phyloP scores from a whole-genome alignment of 345 rosid species.

The Lenwebbia sp. region DNA sequence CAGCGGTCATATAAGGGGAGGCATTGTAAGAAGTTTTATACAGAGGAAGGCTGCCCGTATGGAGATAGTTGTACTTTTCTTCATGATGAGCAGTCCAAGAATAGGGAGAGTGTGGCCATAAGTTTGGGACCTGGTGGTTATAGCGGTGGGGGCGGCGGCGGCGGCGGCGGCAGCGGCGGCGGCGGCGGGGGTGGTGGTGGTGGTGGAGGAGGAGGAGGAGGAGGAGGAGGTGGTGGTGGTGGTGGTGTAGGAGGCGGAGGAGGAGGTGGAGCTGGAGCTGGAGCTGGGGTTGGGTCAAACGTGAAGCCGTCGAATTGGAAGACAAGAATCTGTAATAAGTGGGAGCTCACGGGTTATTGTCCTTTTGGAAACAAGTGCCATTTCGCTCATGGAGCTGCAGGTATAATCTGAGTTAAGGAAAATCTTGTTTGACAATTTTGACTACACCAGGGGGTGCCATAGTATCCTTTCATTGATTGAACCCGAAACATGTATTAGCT shows the following conservation, averaged over 20 bases:
- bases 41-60: conserved; percentile 95
- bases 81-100: conserved; percentile 90
- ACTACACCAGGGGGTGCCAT: neutral
- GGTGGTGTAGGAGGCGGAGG: conserved; percentile 18
- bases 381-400: conserved; percentile 90
- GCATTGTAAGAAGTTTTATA: conserved; percentile 93
- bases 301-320: conserved; percentile 96
- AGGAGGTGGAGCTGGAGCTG: conserved; percentile 15
- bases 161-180: neutral
- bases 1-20: conserved; percentile 76
- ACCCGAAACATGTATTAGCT: neutral
- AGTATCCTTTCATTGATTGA: neutral
- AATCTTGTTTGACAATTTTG: neutral
- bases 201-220: conserved; percentile 14
- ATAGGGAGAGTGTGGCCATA: conserved; percentile 89
- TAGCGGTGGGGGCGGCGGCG: conserved; percentile 35
- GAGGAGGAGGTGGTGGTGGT: conserved; percentile 13
- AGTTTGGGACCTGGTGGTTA: conserved; percentile 93
- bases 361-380: conserved; percentile 96
- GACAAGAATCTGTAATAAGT: conserved; percentile 91
- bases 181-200: neutral
- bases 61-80: conserved; percentile 86
- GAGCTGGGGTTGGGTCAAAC: conserved; percentile 18
- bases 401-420: conserved; percentile 18
- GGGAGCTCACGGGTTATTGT: conserved; percentile 95